These are phyloP conservation scores for Chrysoporthe austroafricana DNA, from an alignment of 2,329 filamentous ascomycete genomes.

Conservation along the genomic window DNA sequence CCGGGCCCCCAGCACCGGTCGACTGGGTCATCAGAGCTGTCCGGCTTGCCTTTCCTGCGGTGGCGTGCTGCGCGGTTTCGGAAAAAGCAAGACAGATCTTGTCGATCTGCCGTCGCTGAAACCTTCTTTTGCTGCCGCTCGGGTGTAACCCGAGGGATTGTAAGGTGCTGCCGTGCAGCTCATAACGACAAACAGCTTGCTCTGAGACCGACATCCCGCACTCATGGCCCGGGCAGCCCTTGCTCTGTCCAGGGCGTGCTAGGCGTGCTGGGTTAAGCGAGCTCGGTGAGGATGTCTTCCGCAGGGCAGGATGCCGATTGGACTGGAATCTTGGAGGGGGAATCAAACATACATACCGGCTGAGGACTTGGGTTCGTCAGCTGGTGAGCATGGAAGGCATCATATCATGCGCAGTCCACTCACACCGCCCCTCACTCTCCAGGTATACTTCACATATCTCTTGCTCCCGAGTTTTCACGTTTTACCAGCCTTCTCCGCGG, in stretches of 20 bases:
- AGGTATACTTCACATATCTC: not conserved
- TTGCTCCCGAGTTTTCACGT: conserved; percentile 4
- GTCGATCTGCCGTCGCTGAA: conserved; percentile 13
- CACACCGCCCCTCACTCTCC: too few species aligned
- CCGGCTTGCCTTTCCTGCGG: not conserved
- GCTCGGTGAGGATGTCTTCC: not conserved
- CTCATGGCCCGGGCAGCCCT: not conserved
- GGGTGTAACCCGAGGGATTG: not conserved
- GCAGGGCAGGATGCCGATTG: not conserved
- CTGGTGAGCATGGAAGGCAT: too few species aligned
- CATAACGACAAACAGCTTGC: not conserved
- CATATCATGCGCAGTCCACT: too few species aligned
- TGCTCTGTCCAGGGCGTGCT: too few species aligned
- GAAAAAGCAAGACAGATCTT: conserved; percentile 2
- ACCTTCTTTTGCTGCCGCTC: not conserved
- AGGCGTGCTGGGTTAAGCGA: conserved; percentile 7
- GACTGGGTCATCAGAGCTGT: not conserved
- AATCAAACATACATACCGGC: not conserved
- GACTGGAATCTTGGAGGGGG: not conserved
- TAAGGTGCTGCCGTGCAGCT: not conserved
- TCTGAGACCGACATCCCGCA: not conserved
- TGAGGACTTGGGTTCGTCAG: too few species aligned
- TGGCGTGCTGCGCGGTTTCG: not conserved
- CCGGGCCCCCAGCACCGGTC: not conserved
- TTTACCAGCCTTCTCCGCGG: conserved; percentile 11